phyloP scores from a whole-genome alignment of 2,329 filamentous ascomycete genomes.

The Leptographium lundbergii region DNA sequence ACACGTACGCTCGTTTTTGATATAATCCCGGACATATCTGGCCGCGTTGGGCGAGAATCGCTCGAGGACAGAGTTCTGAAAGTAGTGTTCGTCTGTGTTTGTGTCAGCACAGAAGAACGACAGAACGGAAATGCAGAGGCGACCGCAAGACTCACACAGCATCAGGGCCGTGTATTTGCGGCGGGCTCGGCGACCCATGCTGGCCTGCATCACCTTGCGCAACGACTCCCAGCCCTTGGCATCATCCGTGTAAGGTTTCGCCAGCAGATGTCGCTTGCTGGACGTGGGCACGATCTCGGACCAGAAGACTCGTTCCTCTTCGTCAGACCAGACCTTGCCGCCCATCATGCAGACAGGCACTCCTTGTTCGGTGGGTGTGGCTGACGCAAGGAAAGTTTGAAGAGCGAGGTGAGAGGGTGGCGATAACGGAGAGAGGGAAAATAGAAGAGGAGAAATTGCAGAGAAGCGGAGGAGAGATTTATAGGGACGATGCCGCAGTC shows the following conservation, averaged over 20 bases:
- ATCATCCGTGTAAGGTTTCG: constrained; percentile 3
- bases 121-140: not conserved
- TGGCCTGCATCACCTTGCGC: constrained; percentile 10
- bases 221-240: constrained; percentile 14
- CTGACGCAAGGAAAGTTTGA: not conserved
- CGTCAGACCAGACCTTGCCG: constrained; percentile 34
- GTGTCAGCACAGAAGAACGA: not conserved
- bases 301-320: constrained; percentile 40
- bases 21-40: constrained; percentile 8
- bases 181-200: constrained; percentile 11
- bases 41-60: constrained; percentile 15
- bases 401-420: not conserved
- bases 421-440: not conserved
- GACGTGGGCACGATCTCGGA: constrained; percentile 16
- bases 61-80: constrained; percentile 16
- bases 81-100: constrained; percentile 20
- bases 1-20: constrained; percentile 6
- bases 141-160: constrained; percentile 16
- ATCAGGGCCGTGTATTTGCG: constrained; percentile 17
- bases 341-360: constrained; percentile 25
- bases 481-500: not conserved
- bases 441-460: not conserved
- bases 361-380: not conserved
- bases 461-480: not conserved
- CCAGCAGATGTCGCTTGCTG: constrained; percentile 13